Conservation (phyloP, 768 basidiomycete species). For the Suillus discolor region DNA sequence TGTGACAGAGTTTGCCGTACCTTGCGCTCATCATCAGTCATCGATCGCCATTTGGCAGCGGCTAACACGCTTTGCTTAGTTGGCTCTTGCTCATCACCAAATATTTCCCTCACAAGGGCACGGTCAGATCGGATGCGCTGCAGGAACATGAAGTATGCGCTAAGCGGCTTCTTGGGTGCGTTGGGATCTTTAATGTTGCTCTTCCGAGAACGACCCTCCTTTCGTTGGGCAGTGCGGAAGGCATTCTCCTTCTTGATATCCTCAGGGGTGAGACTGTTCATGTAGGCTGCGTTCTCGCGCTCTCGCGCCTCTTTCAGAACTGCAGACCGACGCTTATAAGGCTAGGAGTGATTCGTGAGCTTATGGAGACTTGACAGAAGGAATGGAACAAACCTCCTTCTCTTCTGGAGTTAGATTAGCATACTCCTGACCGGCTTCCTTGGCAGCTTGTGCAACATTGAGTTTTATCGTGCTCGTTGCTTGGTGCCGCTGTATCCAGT, state of each 20-base stretch:
- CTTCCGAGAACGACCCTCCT: slow-evolving; percentile 89
- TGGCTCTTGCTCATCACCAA: slow-evolving; percentile 89
- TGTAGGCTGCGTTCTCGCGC: slow-evolving; percentile 79
- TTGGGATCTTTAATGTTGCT: slow-evolving; percentile 97
- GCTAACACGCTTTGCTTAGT: slow-evolving; percentile 94
- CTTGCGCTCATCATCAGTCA: slow-evolving; percentile 93
- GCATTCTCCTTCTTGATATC: slow-evolving; percentile 94
- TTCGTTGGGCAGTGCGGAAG: slow-evolving; percentile 89
- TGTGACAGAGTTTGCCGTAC: slow-evolving; percentile 44
- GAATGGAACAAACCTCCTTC: slow-evolving; percentile 67
- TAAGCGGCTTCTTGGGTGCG: slow-evolving; percentile 93
- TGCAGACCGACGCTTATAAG: slow-evolving; percentile 83
- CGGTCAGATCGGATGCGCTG: slow-evolving; percentile 86
- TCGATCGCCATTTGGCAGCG: slow-evolving; percentile 89
- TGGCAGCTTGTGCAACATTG: slow-evolving; percentile 94
- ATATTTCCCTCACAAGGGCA: slow-evolving; percentile 74
- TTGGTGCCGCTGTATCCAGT: slow-evolving; percentile 90
- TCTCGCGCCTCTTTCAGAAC: slow-evolving; percentile 85
- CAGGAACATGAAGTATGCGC: slow-evolving; percentile 94
- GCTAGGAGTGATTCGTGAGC: slow-evolving; percentile 46
- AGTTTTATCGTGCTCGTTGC: slow-evolving; percentile 80
- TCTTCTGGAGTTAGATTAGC: slow-evolving; percentile 74
- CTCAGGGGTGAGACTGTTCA: slow-evolving; percentile 87
- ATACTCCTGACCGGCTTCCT: slow-evolving; percentile 92
- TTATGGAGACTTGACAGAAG: slow-evolving; percentile 24